Percentiles rank a stretch among this genome's conserved stretches.
Conservation (phyloP, 2,329 filamentous ascomycete genomes). For the Xylariaceae sp. region DNA sequence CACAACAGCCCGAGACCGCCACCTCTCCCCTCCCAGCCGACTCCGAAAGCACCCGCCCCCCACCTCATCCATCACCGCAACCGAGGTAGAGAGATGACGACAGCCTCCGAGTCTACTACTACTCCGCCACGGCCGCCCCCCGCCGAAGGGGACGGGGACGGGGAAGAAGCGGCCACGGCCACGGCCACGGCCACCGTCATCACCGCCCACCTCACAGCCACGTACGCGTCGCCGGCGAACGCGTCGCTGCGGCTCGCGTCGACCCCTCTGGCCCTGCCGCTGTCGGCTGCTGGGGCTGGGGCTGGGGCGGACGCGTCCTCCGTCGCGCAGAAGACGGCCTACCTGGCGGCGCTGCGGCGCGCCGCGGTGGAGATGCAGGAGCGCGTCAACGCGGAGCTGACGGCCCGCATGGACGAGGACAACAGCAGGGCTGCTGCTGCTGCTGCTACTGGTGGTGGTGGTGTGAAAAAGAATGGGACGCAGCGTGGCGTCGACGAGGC, state of each 20-base stretch:
- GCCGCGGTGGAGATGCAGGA: slow-evolving; percentile 55
- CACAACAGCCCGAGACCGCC: too few relatives aligned
- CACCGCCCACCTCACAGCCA: slow-evolving; percentile 42
- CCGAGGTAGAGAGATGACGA: too few relatives aligned
- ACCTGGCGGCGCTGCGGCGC: slow-evolving; percentile 51
- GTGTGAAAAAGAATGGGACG: slow-evolving; percentile 14
- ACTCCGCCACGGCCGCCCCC: too few relatives aligned
- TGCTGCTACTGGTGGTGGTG: slow-evolving; percentile 9
- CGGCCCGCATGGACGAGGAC: slow-evolving; percentile 66
- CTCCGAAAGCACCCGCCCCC: too few relatives aligned
- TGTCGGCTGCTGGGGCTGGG: slow-evolving; percentile 24
- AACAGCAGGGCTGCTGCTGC: slow-evolving; percentile 39
- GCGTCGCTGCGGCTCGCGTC: slow-evolving; percentile 35
- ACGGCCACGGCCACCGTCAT: too few relatives aligned
- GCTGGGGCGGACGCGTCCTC: slow-evolving; percentile 2
- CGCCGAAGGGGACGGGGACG: too few relatives aligned
- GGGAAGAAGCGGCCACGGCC: too few relatives aligned
- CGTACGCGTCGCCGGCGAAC: slow-evolving; percentile 47
- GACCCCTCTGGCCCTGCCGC: slow-evolving; percentile 24
- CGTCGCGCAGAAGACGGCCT: slow-evolving; percentile 40
- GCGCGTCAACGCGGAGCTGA: slow-evolving; percentile 63
- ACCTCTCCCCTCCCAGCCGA: too few relatives aligned
- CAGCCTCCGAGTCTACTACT: too few relatives aligned
- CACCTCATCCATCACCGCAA: too few relatives aligned
- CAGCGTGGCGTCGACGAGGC: slow-evolving; percentile 38